Base-by-base conservation (phyloP, 441 rosid species). In the Populus tomentosa region DNA sequence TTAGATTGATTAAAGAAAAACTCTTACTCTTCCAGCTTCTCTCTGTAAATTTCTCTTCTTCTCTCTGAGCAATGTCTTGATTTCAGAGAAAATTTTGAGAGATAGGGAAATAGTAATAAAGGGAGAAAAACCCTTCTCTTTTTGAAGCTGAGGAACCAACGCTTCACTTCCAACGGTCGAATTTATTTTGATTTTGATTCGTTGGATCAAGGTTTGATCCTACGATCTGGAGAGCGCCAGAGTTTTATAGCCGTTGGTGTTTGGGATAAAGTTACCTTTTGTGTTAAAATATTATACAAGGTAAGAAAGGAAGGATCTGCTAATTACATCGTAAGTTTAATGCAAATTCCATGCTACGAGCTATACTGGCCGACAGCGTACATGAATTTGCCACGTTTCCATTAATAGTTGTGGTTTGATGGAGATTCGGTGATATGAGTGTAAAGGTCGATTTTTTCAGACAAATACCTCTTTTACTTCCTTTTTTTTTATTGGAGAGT, bases 111-210 rank as follows among this genome's bases (percentile, higher is more conserved):
- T 32, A 11, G 23, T 28, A 28, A 28, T 2, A 30, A 53, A 8
- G 71, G 21, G 10, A 42, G 63, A 70, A 21, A 38, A 33, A 59
- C 46, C 59, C 16, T 28, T 28, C 79, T 81, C 85, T 74, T 79
- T 85, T 85, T 85, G 85, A 89, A 87, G 92, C 74, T 76, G 70
- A 70, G 78, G 88, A 86, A 81, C 84, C 86, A 80, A 76, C 89
- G 79, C 86, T 84, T 83, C 84, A 70, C 53, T 68, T 79, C 36
- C 87, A 92, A 94, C 97, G 97, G 98, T 91, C 97, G 83, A 61
- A 76, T 84, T 82, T 79, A 16, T 67, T 74, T 36, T 66, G 63
- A 84, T 79, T 80, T 36, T 0, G n/a, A 61, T 71, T 87, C 95
- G 89, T 90, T 82, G 40, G 98, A 94, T 94, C 18, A 8, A 0